phyloP scores from a whole-genome alignment of 2,329 filamentous ascomycete genomes.

The Gremmenia infestans region DNA sequence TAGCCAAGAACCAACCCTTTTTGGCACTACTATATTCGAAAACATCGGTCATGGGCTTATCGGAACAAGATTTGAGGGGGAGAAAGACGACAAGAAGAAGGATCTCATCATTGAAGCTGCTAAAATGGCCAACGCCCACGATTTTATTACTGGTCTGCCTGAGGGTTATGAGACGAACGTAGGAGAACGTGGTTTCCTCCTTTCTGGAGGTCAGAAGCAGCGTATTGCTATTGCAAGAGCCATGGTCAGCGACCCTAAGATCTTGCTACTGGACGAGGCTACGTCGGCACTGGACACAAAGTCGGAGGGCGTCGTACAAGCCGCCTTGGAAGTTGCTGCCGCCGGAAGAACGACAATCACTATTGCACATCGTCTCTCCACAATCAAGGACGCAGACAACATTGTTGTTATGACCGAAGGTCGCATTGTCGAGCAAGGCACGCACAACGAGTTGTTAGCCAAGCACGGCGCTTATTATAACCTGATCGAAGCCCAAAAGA shows the following conservation, averaged over 20 bases:
- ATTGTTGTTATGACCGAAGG: constrained; percentile 90
- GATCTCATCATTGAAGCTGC: constrained; percentile 76
- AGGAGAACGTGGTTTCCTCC: constrained; percentile 87
- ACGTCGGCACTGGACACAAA: constrained; percentile 92
- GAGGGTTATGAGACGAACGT: constrained; percentile 92
- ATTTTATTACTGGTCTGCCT: constrained; percentile 77
- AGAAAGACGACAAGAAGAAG: constrained; percentile 60
- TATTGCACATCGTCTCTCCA: constrained; percentile 92
- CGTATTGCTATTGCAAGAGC: constrained; percentile 91
- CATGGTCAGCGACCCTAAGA: constrained; percentile 84
- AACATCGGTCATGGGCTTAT: constrained; percentile 92
- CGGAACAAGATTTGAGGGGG: constrained; percentile 70
- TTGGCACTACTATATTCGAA: constrained; percentile 80
- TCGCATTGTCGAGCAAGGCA: constrained; percentile 87
- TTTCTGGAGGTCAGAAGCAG: constrained; percentile 95
- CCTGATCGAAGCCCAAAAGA: constrained; percentile 83
- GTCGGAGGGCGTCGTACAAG: constrained; percentile 90
- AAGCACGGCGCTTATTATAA: constrained; percentile 70
- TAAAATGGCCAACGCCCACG: constrained; percentile 88
- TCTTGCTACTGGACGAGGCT: constrained; percentile 90
- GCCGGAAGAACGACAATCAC: constrained; percentile 89
- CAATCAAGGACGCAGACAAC: constrained; percentile 89
- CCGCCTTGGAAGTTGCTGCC: constrained; percentile 80
- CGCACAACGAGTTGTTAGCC: constrained; percentile 73
- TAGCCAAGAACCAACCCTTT: constrained; percentile 87